A percentile compares a stretch with the other conserved stretches of the same genome.
phyloP scores from a whole-genome alignment of 2,329 filamentous ascomycete genomes.

The Aspergillus sp. region DNA sequence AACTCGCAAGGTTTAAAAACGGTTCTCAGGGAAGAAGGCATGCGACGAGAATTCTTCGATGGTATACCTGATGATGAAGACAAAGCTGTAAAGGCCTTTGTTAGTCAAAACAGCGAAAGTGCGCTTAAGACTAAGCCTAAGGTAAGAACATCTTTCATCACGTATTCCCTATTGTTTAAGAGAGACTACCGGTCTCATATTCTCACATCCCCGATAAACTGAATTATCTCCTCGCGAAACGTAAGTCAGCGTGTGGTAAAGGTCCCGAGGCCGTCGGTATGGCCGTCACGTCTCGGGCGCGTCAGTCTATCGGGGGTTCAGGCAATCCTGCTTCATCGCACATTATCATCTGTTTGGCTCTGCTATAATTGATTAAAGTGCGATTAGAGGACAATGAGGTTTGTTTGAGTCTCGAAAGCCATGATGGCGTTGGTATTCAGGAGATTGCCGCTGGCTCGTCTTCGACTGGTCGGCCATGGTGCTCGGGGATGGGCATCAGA shows the following conservation, averaged over 20 bases:
- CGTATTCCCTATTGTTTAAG: not conserved
- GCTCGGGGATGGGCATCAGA: not conserved
- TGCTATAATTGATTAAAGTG: not conserved
- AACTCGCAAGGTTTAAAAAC: constrained; percentile 68
- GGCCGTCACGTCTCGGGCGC: constrained; percentile 1
- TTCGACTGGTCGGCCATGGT: not conserved
- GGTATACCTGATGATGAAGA: constrained; percentile 55
- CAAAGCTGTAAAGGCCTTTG: constrained; percentile 68
- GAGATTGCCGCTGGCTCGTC: not conserved
- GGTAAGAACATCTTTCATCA: constrained; percentile 51
- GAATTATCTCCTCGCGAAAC: not conserved
- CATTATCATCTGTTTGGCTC: not conserved
- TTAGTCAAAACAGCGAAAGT: constrained; percentile 65
- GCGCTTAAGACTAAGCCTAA: constrained; percentile 85
- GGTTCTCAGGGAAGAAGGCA: constrained; percentile 60
- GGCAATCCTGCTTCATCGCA: not conserved
- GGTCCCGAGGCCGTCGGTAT: not conserved
- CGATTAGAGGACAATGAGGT: not conserved
- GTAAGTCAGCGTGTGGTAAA: not conserved
- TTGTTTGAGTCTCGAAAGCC: not conserved
- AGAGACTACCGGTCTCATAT: not conserved
- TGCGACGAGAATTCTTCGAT: constrained; percentile 66
- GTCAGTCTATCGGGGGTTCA: not conserved
- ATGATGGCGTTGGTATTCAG: not conserved
- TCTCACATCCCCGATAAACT: not conserved